Evolutionary conservation across 768 basidiomycete species (phyloP), one percentile per base, ranked within the genome.

Genomic region (Russula vinacea): DNA sequence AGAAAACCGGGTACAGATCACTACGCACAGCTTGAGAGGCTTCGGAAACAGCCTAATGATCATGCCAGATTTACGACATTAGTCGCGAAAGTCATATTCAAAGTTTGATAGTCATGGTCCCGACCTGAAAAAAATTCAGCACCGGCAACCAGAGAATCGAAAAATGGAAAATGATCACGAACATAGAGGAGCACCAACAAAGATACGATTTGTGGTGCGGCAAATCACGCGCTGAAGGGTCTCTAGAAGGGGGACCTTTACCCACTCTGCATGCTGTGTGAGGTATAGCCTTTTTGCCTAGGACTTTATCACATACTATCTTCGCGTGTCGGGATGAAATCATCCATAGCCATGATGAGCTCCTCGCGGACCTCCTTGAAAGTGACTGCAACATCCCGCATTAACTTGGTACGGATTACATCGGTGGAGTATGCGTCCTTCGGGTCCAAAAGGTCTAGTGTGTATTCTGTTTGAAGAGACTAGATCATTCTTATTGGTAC

Each of bases 181-280:
- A 56, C 81, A 82, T 9, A 80, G 63, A 1, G 81, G 80, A 5
- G 78, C 66, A 0, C 80, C 81, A 39, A 83, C 77, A 11, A 19
- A n/a, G 5, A n/a, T 29, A 37, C 26, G 6, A 14, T 50, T 10
- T 80, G 81, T 5, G 79, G 63, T 0, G 81, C 80, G 5, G 78
- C 66, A 1, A 3, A 44, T n/a, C 80, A 81, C 44, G 82, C 77
- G 56, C 19, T 54, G 51, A 10, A 64, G 4, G 6, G 52, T 60
- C 40, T 72, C 67, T 0, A 71, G 70, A 2, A 71, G 65, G 2
- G 76, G 59, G 0, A 68, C 69, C 8, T 59, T 66, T 22, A 67
- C 71, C 79, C 80, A 81, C 33, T 76, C 80, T 79, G 45, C 9
- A 2, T 8, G 19, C 5, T 14, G 13, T 16, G 24, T 49, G 24